These are phyloP conservation scores for Xerocomus cyaneibrunnescens DNA, from an alignment of 1,284 basidiomycete genomes.

Conservation along the genomic window DNA sequence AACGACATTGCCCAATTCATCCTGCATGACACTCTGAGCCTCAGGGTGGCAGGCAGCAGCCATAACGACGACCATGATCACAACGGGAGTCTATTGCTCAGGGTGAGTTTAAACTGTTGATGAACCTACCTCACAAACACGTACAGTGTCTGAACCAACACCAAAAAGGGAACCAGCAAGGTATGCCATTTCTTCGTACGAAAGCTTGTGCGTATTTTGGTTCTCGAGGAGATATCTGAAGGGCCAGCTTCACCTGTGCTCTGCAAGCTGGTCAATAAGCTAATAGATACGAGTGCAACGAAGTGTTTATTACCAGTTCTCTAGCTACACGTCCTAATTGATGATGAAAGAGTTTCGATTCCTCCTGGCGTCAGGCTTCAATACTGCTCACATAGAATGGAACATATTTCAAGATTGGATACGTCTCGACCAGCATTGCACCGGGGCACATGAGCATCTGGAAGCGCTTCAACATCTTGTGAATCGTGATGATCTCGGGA, in stretches of 20 bases:
- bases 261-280: conserved; percentile 11
- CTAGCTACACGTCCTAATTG: conserved; percentile 37
- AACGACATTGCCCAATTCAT: conserved; percentile 45
- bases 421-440: conserved; percentile 39
- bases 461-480: conserved; percentile 39
- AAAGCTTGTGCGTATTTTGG: conserved; percentile 28
- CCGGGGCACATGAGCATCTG: conserved; percentile 41
- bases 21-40: conserved; percentile 42
- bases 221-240: conserved; percentile 36
- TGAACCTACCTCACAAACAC: conserved; percentile 2
- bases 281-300: no score
- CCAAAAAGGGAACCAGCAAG: conserved; percentile 45
- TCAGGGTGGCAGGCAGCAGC: conserved; percentile 48
- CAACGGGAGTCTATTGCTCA: conserved; percentile 39
- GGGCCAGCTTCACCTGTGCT: conserved; percentile 24
- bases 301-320: conserved; percentile 34
- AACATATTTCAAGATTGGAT: conserved; percentile 41
- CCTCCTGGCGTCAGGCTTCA: conserved; percentile 41
- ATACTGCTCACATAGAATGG: conserved; percentile 40
- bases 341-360: conserved; percentile 41
- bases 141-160: conserved; percentile 45
- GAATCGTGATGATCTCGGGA: conserved; percentile 42
- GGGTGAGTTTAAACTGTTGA: not conserved
- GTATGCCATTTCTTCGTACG: conserved; percentile 39
- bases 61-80: conserved; percentile 47